Percentiles rank a stretch among this genome's conserved stretches.
phyloP scores from a whole-genome alignment of 164 flowering plant genomes.

The Aristolochia fimbriata region DNA sequence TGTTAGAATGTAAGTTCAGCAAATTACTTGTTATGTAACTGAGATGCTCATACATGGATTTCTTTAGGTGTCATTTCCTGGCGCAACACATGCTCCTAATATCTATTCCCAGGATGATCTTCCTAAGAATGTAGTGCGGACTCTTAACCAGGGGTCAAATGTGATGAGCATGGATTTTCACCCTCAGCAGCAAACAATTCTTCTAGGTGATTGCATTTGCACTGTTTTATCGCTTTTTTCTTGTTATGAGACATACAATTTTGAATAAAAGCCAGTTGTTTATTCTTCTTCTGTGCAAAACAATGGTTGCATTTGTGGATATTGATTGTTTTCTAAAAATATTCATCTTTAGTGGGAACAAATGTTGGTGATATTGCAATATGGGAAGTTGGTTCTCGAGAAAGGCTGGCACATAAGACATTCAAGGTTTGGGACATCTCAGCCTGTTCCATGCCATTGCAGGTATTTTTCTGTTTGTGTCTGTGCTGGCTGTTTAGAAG shows the following conservation, averaged over 20 bases:
- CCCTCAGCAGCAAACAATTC: conserved; percentile 62
- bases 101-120: conserved; percentile 64
- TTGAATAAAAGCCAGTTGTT: too few species aligned
- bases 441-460: conserved; percentile 31
- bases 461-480: conserved; percentile 21
- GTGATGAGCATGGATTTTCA: conserved; percentile 88
- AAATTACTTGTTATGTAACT: background rate
- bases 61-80: conserved; percentile 49
- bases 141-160: conserved; percentile 54
- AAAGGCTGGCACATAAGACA: conserved; percentile 33
- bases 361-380: conserved; percentile 60
- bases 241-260: too few species aligned
- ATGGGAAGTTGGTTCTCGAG: conserved; percentile 52
- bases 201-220: conserved; percentile 36
- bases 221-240: background rate
- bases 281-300: background rate
- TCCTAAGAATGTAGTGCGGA: conserved; percentile 49
- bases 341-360: conserved; percentile 25
- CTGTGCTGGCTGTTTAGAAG: background rate
- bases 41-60: background rate
- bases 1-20: background rate
- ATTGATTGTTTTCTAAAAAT: background rate
- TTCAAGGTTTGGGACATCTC: conserved; percentile 44
- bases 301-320: background rate
- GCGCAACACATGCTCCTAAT: conserved; percentile 43